Percentiles rank a stretch among this genome's conserved stretches.
Evolutionary conservation across 2,329 filamentous ascomycete genomes (phyloP).

Genomic region (Colletotrichum sp.): DNA sequence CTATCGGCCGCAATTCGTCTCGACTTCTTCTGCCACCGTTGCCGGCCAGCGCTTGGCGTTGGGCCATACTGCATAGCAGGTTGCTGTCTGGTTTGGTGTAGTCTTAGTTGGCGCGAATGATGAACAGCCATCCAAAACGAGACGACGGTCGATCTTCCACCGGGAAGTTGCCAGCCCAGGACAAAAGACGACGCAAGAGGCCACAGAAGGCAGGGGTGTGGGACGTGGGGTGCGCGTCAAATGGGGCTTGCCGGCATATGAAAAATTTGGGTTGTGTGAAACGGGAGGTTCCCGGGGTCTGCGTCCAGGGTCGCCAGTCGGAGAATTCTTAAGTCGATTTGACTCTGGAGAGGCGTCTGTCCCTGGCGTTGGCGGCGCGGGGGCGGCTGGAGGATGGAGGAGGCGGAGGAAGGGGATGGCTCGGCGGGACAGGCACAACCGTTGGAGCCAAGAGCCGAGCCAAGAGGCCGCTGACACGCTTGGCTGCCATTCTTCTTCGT

Average conservation of each 20-base stretch:
- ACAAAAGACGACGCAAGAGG: background rate
- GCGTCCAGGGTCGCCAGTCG: conserved; percentile 6
- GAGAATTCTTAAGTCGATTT: conserved; percentile 20
- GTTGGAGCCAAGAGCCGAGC: conserved; percentile 12
- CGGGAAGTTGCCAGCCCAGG: conserved; percentile 1
- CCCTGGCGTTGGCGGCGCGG: background rate
- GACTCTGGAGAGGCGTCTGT: conserved; percentile 9
- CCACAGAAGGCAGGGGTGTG: background rate
- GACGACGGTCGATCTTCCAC: conserved; percentile 18
- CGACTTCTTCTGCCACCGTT: background rate
- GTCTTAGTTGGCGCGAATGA: background rate
- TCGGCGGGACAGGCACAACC: background rate
- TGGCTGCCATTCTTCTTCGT: background rate
- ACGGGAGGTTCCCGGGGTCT: background rate
- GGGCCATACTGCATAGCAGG: background rate
- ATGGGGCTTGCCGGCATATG: conserved; percentile 6
- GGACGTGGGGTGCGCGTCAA: conserved; percentile 9
- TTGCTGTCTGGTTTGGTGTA: background rate
- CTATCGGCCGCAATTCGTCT: background rate
- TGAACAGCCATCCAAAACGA: conserved; percentile 13
- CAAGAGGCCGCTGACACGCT: conserved; percentile 8
- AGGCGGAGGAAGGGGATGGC: background rate
- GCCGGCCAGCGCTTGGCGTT: background rate
- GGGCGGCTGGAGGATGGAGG: conserved; percentile 5
- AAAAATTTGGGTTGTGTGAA: conserved; percentile 9